Base-by-base conservation (phyloP, 306 rosid species). In the Betula pendula region DNA sequence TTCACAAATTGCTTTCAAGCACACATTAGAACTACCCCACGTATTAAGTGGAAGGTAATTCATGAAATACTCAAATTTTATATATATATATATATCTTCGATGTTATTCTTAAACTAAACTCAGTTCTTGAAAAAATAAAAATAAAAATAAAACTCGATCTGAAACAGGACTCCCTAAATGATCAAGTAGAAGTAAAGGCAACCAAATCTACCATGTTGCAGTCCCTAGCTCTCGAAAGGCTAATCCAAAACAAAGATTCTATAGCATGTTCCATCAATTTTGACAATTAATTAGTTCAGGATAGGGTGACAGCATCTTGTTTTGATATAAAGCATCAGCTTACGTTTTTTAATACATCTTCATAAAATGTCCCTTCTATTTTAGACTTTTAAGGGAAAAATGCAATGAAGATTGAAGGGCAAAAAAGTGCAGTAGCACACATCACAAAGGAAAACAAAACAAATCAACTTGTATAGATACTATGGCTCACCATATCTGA, bases 401-500 rank as follows among this genome's bases (percentile, higher is more conserved):
- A n/a, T n/a, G n/a, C n/a, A n/a, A n/a, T n/a, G n/a, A n/a, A n/a
- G n/a, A n/a, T n/a, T n/a, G n/a, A n/a, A n/a, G n/a, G n/a, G n/a
- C n/a, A n/a, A n/a, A n/a, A n/a, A n/a, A n/a, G n/a, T n/a, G n/a
- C n/a, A n/a, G n/a, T 65, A 6, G 38, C 70, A 65, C 3, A 38
- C 14, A 35, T 4, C 3, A 11, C 25, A 65, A 38, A 38, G 16
- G 16, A 65, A 65, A 65, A 11, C n/a, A n/a, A 35, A 65, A n/a
- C 55, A 29, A 65, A 75, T 27, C 27, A 3, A 71, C 22, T 48
- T 13, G n/a, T 63, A 70, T 6, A 44, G 45, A 25, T 17, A 50
- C 50, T 16, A 49, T 3, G 70, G 62, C 94, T 84, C 77, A 92
- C 97, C 98, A 95, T 38, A 92, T 78, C 91, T 95, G 98, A 85